These are phyloP conservation scores for Monosporascus sp. DNA, from an alignment of 2,329 filamentous ascomycete species.

Conservation along the genomic window DNA sequence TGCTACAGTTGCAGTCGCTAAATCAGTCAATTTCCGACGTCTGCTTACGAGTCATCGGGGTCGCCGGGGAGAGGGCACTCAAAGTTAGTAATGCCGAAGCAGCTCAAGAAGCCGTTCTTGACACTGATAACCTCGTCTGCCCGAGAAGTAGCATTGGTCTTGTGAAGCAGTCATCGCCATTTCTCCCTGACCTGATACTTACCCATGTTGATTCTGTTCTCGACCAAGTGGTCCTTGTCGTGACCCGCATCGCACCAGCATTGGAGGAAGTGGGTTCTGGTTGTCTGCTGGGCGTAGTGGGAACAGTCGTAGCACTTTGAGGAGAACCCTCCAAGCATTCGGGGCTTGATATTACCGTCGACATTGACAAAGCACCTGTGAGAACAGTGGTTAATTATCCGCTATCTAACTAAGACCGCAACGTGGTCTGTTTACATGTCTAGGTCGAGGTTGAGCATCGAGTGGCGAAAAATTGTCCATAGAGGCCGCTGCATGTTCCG, in stretches of 20 bases:
- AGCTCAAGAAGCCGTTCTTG: conserved; percentile 13
- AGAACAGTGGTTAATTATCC: background rate
- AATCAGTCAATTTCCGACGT: too few relatives aligned
- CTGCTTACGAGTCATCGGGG: too few relatives aligned
- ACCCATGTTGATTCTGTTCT: background rate
- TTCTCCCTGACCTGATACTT: background rate
- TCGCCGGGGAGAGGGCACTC: conserved; percentile 4
- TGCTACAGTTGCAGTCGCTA: too few relatives aligned
- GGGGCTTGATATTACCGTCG: conserved; percentile 2
- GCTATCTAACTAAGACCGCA: background rate
- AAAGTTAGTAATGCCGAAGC: conserved; percentile 9
- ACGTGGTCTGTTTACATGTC: conserved; percentile 4
- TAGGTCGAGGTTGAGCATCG: conserved; percentile 10
- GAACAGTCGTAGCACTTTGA: background rate
- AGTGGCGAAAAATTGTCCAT: background rate
- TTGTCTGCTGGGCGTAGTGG: background rate
- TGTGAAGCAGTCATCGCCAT: too few relatives aligned
- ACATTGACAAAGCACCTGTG: conserved; percentile 9
- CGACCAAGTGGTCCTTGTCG: background rate
- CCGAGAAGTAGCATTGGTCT: background rate
- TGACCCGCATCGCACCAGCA: background rate
- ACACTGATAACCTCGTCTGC: conserved; percentile 5
- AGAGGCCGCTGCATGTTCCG: conserved; percentile 4
- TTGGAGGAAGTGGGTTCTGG: background rate
- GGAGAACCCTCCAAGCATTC: conserved; percentile 2